Conservation (phyloP, 768 basidiomycete genomes). For the Pleurotus tuoliensis region DNA sequence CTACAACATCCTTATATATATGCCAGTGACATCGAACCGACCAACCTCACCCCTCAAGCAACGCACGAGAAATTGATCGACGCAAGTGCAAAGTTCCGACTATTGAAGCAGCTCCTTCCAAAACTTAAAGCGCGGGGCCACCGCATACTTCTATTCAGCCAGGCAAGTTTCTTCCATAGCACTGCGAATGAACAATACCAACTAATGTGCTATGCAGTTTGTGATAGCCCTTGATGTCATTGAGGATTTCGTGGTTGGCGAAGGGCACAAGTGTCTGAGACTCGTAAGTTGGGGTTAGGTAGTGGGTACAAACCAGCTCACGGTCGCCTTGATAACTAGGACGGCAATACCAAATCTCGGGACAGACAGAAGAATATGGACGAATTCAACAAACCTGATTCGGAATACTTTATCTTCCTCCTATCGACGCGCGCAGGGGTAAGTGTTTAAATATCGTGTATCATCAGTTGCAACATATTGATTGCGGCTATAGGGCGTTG, state of each 20-base stretch:
- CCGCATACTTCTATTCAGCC: slow-evolving; percentile 88
- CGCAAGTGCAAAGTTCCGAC: slow-evolving; percentile 79
- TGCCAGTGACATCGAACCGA: slow-evolving; percentile 74
- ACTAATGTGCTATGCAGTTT: slow-evolving; percentile 52
- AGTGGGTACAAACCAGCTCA: background rate
- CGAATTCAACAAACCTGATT: slow-evolving; percentile 83
- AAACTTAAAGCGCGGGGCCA: slow-evolving; percentile 84
- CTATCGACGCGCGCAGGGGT: slow-evolving; percentile 88
- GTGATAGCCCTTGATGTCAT: slow-evolving; percentile 81
- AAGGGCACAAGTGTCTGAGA: slow-evolving; percentile 75
- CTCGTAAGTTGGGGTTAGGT: slow-evolving; percentile 39
- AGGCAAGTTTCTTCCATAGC: slow-evolving; percentile 42
- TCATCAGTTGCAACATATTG: background rate
- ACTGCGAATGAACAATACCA: background rate
- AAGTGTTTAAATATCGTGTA: slow-evolving; percentile 14
- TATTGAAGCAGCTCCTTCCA: slow-evolving; percentile 74
- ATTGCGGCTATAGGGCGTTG: slow-evolving; percentile 55
- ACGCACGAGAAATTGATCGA: slow-evolving; percentile 78
- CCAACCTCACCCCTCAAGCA: slow-evolving; percentile 48
- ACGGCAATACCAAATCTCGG: slow-evolving; percentile 82
- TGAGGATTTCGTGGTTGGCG: slow-evolving; percentile 84
- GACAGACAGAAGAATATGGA: slow-evolving; percentile 96
- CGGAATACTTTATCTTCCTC: slow-evolving; percentile 88
- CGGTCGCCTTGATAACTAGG: slow-evolving; percentile 40
- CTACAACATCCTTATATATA: slow-evolving; percentile 91